Base-by-base conservation (phyloP, 331 rosid species). In the Acacia concinna region DNA sequence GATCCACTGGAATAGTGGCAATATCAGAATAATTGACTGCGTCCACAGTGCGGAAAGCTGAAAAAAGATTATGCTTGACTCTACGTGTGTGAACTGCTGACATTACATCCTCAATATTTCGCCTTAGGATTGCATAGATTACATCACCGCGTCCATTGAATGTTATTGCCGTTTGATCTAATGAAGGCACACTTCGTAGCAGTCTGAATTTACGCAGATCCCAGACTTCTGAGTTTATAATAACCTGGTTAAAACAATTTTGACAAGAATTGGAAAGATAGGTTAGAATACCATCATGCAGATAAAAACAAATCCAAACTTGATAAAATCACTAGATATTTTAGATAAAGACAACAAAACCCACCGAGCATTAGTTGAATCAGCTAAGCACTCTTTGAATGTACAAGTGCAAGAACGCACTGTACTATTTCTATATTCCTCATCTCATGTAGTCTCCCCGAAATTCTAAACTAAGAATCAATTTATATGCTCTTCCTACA, bases 211-310 rank as follows among this genome's bases (percentile, higher is more conserved):
- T 96, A 70, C 99, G 93, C 59, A 91, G 87, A 96, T 96, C 99
- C 99, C 99, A 96, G 70, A 96, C 99, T 87, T 96, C 99, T 0
- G 98, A 96, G 86, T 96, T 96, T 82, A 96, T 93, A 81, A 96
- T 96, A 54, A 93, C 97, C 99, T 96, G 85, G 73, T 37, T 4
- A 80, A 17, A 51, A 70, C 8, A 75, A 7, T 1, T 18, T 35
- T 71, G 27, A 12, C 63, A 64, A 70, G 8, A 40, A 37, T 8
- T 40, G 10, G 25, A 38, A 56, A 34, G 28, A 34, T 21, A 38
- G 68, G 81, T 78, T 15, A 83, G 64, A 73, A 72, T 64, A 75
- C 63, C 31, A 75, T 70, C 44, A 31, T 15, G 56, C 8, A 71
- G 74, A 64, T 31, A 52, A 66, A 14, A 31, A 64, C 20, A 64